Conservation (phyloP, 1,284 basidiomycete genomes). For the Cutaneotrichosporon sp. region DNA sequence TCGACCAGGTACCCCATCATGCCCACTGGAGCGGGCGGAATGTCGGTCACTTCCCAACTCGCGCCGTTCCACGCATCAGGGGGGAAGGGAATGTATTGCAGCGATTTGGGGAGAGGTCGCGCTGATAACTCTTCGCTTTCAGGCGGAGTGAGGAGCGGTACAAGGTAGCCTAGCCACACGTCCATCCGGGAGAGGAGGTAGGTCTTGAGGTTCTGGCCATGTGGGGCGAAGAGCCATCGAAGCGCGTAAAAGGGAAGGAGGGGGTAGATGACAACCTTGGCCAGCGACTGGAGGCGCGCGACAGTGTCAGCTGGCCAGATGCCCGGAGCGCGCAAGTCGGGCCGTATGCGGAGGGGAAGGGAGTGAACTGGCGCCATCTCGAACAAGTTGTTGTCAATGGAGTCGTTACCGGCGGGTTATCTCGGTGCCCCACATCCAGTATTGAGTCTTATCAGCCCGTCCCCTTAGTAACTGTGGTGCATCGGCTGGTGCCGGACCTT, state of each 20-base stretch:
- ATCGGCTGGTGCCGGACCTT: neutral
- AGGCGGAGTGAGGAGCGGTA: neutral
- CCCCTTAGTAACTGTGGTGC: neutral
- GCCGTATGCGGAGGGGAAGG: neutral
- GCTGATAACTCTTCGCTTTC: slow-evolving; percentile 5
- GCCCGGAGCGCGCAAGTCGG: neutral
- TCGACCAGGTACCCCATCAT: slow-evolving; percentile 8
- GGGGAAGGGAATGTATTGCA: neutral
- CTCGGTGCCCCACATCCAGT: neutral
- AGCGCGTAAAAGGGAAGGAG: slow-evolving; percentile 9
- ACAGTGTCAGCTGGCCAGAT: neutral
- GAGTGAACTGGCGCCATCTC: slow-evolving; percentile 3
- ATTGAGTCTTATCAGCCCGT: neutral
- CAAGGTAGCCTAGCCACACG: neutral
- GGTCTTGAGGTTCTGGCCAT: neutral
- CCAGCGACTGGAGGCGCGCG: neutral
- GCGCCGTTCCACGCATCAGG: neutral
- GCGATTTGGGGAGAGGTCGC: neutral
- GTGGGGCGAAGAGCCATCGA: slow-evolving; percentile 1
- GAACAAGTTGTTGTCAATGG: neutral
- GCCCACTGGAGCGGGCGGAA: neutral
- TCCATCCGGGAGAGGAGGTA: slow-evolving; percentile 2
- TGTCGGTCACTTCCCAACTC: neutral
- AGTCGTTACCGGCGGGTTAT: neutral
- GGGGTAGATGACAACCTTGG: neutral